Percentiles rank a stretch among this genome's conserved stretches.
Evolutionary conservation across 108 stramenopile species (phyloP).

Genomic region (Aurantiochytrium sp.): DNA sequence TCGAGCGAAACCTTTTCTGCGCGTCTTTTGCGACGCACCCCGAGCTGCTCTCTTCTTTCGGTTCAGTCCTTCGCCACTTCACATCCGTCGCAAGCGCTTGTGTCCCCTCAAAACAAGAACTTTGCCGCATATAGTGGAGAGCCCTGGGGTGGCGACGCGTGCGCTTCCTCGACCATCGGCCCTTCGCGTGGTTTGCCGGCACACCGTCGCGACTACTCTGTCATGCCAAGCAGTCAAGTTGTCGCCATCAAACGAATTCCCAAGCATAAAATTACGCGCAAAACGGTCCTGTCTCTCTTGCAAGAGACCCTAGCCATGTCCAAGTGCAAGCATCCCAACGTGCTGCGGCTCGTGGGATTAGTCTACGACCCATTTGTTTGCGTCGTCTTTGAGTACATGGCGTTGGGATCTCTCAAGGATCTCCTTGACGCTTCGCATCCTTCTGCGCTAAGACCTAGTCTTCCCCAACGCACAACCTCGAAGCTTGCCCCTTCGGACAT

Average conservation of each 20-base stretch:
- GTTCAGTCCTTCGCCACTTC: no score
- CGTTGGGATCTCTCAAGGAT: background rate
- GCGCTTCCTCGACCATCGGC: no score
- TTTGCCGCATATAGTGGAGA: background rate
- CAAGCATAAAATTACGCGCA: constrained; percentile 9
- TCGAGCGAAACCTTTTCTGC: no score
- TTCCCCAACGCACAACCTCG: no score
- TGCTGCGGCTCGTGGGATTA: background rate
- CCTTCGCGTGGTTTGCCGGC: no score
- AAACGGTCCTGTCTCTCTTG: background rate
- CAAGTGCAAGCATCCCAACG: background rate
- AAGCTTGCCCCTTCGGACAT: no score
- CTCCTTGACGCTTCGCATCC: background rate
- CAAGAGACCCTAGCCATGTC: constrained; percentile 1
- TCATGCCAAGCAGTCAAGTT: background rate
- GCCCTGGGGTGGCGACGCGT: background rate
- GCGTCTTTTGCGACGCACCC: no score
- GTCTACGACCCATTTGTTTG: constrained; percentile 10
- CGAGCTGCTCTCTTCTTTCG: no score
- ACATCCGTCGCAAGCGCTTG: no score
- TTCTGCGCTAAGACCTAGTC: background rate
- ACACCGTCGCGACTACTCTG: background rate
- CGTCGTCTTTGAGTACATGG: constrained; percentile 13
- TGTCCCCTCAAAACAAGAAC: no score
- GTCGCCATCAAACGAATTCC: constrained; percentile 9